Percentiles rank a stretch among this genome's conserved stretches.
Conservation (phyloP, 2,329 filamentous ascomycete species). For the Fusarium caatingaense region DNA sequence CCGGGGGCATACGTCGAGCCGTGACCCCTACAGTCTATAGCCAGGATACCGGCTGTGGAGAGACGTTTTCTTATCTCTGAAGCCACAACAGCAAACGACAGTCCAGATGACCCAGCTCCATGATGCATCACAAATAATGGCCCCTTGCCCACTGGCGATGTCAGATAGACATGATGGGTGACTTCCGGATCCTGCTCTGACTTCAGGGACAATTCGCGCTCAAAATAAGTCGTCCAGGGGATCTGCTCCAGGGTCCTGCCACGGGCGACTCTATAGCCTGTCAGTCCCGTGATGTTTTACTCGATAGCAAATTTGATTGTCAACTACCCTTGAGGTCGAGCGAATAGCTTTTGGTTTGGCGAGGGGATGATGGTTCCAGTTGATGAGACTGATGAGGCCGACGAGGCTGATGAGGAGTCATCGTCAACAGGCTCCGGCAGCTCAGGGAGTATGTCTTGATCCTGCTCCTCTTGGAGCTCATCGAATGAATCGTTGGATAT, state of each 20-base stretch:
- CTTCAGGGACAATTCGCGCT: conserved; percentile 83
- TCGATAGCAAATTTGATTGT: conserved; percentile 7
- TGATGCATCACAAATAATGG: conserved; percentile 95
- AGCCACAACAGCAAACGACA: conserved; percentile 88
- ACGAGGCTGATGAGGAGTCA: conserved; percentile 79
- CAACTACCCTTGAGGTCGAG: conserved; percentile 72
- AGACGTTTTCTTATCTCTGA: conserved; percentile 81
- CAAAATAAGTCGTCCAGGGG: conserved; percentile 91
- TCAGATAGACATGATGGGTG: conserved; percentile 88
- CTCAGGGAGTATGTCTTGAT: conserved; percentile 59
- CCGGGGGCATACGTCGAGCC: conserved; percentile 72
- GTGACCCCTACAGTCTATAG: conserved; percentile 87
- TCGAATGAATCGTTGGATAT: conserved; percentile 63
- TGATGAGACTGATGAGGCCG: conserved; percentile 86
- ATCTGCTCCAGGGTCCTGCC: conserved; percentile 72
- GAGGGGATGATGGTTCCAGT: conserved; percentile 91
- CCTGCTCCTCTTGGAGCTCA: conserved; percentile 65
- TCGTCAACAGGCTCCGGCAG: conserved; percentile 62
- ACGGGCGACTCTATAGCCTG: conserved; percentile 56
- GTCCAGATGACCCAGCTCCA: conserved; percentile 90
- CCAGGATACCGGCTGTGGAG: conserved; percentile 84
- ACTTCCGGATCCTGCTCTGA: conserved; percentile 60
- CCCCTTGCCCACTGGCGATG: conserved; percentile 77
- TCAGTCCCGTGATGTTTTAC: conserved; percentile 41
- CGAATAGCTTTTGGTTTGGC: conserved; percentile 77